Evolutionary conservation across 2,329 filamentous ascomycete species (phyloP).

Genomic region (Lachnellula suecica): DNA sequence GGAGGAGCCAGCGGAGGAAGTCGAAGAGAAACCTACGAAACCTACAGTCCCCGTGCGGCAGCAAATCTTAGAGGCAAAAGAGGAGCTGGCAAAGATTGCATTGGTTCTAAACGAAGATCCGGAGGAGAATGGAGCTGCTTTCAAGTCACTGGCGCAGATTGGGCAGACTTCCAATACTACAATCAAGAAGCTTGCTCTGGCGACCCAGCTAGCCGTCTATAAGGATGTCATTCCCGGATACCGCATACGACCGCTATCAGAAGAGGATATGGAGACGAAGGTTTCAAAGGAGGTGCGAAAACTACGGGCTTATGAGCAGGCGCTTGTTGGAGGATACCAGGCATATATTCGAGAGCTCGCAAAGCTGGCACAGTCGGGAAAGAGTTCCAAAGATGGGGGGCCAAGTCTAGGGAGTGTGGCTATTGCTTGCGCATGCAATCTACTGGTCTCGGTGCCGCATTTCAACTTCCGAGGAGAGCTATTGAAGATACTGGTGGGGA

Average conservation of each 20-base stretch:
- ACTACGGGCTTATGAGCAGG: conserved; percentile 82
- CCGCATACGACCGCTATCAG: conserved; percentile 78
- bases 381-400: conserved; percentile 37
- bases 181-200: conserved; percentile 82
- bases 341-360: conserved; percentile 76
- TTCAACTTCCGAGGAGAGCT: conserved; percentile 95
- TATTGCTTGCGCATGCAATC: conserved; percentile 79
- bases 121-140: conserved; percentile 79
- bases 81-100: conserved; percentile 85
- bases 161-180: conserved; percentile 67
- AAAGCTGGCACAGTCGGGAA: conserved; percentile 60
- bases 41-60: conserved; percentile 71
- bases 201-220: conserved; percentile 85
- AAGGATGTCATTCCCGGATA: conserved; percentile 97
- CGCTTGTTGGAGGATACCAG: conserved; percentile 82
- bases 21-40: conserved; percentile 47
- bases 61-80: conserved; percentile 84
- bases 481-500: conserved; percentile 81
- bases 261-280: conserved; percentile 74
- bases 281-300: conserved; percentile 89
- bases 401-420: conserved; percentile 69
- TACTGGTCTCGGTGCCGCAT: conserved; percentile 82
- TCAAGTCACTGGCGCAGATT: conserved; percentile 76
- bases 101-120: conserved; percentile 84
- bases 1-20: conserved; percentile 50